Conservation (phyloP, 2,329 filamentous ascomycete genomes). For the Ophiocordyceps sinensis region DNA sequence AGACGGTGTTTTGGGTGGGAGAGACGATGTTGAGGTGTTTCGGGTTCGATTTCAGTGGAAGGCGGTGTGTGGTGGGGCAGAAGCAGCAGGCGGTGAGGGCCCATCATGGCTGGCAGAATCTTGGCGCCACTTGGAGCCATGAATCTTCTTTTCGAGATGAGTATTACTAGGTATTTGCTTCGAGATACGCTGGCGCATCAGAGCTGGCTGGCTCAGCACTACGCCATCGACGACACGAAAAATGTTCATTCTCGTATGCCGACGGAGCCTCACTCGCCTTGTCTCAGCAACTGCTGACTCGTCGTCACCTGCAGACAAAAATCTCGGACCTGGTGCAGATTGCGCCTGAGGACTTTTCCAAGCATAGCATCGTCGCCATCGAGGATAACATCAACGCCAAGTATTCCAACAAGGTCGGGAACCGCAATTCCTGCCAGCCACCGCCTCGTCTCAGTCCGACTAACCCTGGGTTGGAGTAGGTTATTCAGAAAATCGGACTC, state of each 20-base stretch:
- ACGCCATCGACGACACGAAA: not conserved
- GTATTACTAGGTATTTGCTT: too few species aligned
- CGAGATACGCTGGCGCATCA: not conserved
- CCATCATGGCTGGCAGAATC: not conserved
- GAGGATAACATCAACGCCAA: conserved; percentile 96
- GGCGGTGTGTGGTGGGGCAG: not conserved
- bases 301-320: conserved; percentile 50
- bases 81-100: conserved; percentile 2
- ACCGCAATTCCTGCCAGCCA: not conserved
- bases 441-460: too few species aligned
- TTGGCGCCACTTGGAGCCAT: not conserved
- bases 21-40: not conserved
- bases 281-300: not conserved
- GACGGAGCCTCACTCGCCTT: not conserved
- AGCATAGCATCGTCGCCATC: conserved; percentile 68
- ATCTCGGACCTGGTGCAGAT: conserved; percentile 92
- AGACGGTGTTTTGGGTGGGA: not conserved
- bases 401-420: conserved; percentile 72
- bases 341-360: conserved; percentile 73
- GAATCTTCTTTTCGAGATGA: too few species aligned
- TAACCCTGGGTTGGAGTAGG: conserved; percentile 24
- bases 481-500: conserved; percentile 85
- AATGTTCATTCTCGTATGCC: conserved; percentile 4
- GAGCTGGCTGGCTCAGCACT: too few species aligned
- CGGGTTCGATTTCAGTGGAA: too few species aligned